phyloP scores from a whole-genome alignment of 2,329 filamentous ascomycete species.

The Hortaea werneckii region DNA sequence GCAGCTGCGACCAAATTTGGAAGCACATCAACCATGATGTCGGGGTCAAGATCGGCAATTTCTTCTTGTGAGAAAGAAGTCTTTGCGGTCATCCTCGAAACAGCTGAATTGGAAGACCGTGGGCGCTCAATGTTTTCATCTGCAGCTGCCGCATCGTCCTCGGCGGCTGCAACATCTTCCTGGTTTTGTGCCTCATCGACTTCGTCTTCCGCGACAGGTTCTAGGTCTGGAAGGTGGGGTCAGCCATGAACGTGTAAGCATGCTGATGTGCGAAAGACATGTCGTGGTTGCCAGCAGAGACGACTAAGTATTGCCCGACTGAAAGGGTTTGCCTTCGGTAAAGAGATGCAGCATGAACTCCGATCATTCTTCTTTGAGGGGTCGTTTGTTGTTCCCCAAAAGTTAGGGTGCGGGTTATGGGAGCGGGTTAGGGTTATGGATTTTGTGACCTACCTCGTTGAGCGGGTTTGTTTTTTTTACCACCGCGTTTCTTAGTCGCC shows the following conservation, averaged over 20 bases:
- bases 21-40: conserved; percentile 32
- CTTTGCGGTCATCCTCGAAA: conserved; percentile 39
- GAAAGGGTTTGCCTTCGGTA: too few species aligned
- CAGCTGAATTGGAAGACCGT: conserved; percentile 22
- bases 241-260: conserved; percentile 1
- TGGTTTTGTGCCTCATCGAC: background rate
- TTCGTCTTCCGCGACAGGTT: conserved; percentile 8
- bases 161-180: background rate
- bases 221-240: conserved; percentile 8
- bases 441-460: background rate
- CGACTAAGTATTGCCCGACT: too few species aligned
- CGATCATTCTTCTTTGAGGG: too few species aligned
- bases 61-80: conserved; percentile 37
- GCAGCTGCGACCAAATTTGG: conserved; percentile 25
- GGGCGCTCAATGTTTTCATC: background rate
- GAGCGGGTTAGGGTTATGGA: background rate
- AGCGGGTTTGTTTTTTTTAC: background rate
- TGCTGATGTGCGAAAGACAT: background rate
- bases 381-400: too few species aligned
- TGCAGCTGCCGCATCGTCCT: background rate
- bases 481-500: conserved; percentile 1
- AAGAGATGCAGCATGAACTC: too few species aligned
- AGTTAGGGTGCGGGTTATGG: background rate
- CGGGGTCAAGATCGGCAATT: conserved; percentile 31
- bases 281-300: too few species aligned